These are phyloP conservation scores for Gossypium trilobum DNA, from an alignment of 441 rosid genomes.

Conservation along the genomic window DNA sequence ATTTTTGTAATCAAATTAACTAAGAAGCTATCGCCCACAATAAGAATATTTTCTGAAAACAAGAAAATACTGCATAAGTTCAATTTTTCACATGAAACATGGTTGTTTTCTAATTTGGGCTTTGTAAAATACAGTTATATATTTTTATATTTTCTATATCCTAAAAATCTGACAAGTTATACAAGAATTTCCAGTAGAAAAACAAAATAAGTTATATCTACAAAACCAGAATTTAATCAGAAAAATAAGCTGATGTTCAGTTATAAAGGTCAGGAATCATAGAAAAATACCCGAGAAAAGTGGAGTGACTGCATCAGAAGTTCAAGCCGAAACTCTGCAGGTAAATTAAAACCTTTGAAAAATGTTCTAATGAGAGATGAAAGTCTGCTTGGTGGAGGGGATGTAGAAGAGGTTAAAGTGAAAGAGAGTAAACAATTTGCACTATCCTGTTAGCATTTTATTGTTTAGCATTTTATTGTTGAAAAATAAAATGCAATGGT, in stretches of 20 bases:
- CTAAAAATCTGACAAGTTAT: neutral
- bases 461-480: neutral
- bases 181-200: neutral
- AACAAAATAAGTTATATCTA: neutral
- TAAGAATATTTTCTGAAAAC: neutral
- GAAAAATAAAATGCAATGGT: neutral
- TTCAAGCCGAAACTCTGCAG: conserved; percentile 91
- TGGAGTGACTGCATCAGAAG: conserved; percentile 83
- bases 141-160: neutral
- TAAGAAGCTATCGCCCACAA: neutral
- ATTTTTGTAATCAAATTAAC: neutral
- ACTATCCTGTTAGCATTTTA: neutral
- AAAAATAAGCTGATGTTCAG: conserved; percentile 15
- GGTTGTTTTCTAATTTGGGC: neutral
- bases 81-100: conserved; percentile 4
- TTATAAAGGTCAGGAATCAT: conserved; percentile 9
- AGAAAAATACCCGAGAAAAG: conserved; percentile 75
- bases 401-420: neutral
- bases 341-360: conserved; percentile 16
- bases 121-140: neutral
- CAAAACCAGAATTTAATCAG: neutral
- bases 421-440: neutral
- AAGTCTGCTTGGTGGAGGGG: neutral
- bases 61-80: neutral
- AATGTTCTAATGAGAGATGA: conserved; percentile 14